These are phyloP conservation scores for Agrocybe pediades DNA, from an alignment of 768 basidiomycete species.

Conservation along the genomic window DNA sequence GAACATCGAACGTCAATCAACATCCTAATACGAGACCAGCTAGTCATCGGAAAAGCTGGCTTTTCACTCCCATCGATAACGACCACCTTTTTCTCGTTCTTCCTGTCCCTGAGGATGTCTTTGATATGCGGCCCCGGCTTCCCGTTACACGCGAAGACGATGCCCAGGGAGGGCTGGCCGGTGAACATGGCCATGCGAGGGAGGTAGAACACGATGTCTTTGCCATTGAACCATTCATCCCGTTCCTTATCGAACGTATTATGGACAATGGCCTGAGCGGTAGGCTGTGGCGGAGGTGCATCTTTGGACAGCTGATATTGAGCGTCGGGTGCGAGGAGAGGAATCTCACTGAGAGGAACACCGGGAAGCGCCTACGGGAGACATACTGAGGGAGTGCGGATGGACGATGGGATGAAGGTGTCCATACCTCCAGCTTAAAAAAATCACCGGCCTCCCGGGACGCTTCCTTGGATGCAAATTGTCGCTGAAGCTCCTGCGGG, in stretches of 20 bases:
- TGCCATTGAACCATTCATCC: not conserved
- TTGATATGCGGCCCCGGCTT: slow-evolving; percentile 22
- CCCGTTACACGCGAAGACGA: slow-evolving; percentile 24
- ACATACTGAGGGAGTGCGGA: too few species aligned
- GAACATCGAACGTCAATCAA: slow-evolving; percentile 4
- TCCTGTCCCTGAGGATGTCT: slow-evolving; percentile 18
- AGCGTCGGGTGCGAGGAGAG: not conserved
- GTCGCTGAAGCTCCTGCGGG: too few species aligned
- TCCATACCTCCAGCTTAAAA: too few species aligned
- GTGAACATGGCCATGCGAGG: not conserved
- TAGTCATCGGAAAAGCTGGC: slow-evolving; percentile 14
- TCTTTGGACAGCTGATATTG: not conserved
- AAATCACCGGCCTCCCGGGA: too few species aligned
- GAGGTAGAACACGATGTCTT: not conserved
- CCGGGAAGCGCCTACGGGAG: not conserved
- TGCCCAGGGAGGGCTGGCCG: slow-evolving; percentile 2
- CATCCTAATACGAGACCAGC: slow-evolving; percentile 21
- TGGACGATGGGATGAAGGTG: too few species aligned
- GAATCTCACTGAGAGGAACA: not conserved
- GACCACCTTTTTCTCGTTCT: slow-evolving; percentile 1
- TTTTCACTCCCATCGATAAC: slow-evolving; percentile 19
- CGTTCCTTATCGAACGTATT: not conserved
- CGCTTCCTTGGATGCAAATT: too few species aligned
- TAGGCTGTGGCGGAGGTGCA: not conserved
- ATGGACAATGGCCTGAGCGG: not conserved